Evolutionary conservation across 148 eudicot species (phyloP), one percentile per base, ranked within the genome.

Genomic region (Vaccinium darrowii): DNA sequence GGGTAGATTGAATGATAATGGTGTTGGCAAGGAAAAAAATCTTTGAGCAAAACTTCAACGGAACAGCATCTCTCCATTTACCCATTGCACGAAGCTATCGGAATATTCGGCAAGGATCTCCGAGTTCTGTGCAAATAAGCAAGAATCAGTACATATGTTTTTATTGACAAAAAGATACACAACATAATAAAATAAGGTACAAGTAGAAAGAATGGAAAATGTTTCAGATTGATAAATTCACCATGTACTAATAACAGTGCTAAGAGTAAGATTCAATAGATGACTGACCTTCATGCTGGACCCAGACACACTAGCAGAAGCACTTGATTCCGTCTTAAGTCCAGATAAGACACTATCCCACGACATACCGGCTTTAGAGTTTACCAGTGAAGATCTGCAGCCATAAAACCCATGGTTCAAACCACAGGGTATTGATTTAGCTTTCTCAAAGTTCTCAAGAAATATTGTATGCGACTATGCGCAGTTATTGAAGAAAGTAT

Each of bases 351-450:
- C 60, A 84, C 84, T 87, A 54, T 92, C 92, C 36, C 90, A 87
- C 67, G 92, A 86, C 69, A 90, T 84, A 82, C 92, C 90, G 81
- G 90, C 86, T 43, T 63, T 67, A n/a, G 97, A 92, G 25, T 88
- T 88, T 81, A 95, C 39, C 51, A 97, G 93, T 69, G 96, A 85
- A 85, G 99, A 97, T 89, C 99, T 97, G 93, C 85, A 88, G 30
- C 43, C 58, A 30, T 33, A n/a, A 67, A 87, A 62, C 9, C 43
- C 5, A 65, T 23, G 23, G 27, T n/a, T 63, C 27, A 63, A 63
- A 63, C 69, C 23, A 19, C 65, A 58, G 65, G 65, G 18, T 21
- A 49, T n/a, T 23, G 56, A 63, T 63, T 21, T n/a, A 21, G 25
- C 27, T n/a, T n/a, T 62, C 27, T 62, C 30, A 50, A 8, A 62